Evolutionary conservation across 1,284 basidiomycete genomes (phyloP).

Genomic region (Ganoderma leucocontextum): DNA sequence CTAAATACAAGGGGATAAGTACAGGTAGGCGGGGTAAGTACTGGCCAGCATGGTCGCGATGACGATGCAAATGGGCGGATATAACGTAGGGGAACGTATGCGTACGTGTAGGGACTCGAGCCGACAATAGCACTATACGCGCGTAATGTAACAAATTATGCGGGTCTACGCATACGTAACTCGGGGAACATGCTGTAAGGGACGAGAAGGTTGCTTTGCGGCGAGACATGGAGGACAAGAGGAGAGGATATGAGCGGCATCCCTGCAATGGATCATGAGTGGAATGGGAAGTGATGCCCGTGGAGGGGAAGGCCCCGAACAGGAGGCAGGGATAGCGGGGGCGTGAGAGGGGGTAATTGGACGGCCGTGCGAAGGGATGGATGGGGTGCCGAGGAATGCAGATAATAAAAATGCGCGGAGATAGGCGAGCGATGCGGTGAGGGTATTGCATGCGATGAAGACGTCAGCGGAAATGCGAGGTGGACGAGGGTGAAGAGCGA

Average conservation of each 20-base stretch:
- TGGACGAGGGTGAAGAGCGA: conserved; percentile 27
- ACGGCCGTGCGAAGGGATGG: conserved; percentile 14
- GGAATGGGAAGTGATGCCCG: background rate
- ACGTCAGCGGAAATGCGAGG: conserved; percentile 31
- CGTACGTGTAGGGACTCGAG: conserved; percentile 17
- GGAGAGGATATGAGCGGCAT: background rate
- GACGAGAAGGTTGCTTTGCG: background rate
- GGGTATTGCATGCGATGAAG: conserved; percentile 31
- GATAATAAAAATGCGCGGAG: conserved; percentile 32
- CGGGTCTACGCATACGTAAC: conserved; percentile 30
- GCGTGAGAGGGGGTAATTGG: background rate
- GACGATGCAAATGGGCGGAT: background rate
- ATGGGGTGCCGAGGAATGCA: conserved; percentile 19
- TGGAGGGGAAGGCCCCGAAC: conserved; percentile 8
- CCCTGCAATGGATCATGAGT: conserved; percentile 1
- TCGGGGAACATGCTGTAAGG: conserved; percentile 18
- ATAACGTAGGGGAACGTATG: conserved; percentile 26
- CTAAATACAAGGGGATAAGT: conserved; percentile 21
- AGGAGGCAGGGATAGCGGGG: conserved; percentile 8
- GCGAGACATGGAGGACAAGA: conserved; percentile 3
- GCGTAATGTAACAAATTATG: conserved; percentile 32
- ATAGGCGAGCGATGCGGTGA: conserved; percentile 30
- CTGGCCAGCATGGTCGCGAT: conserved; percentile 7
- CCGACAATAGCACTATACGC: conserved; percentile 25
- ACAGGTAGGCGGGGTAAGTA: background rate